Evolutionary conservation across 345 rosid genomes (phyloP).

Genomic region (Aquilaria sinensis): DNA sequence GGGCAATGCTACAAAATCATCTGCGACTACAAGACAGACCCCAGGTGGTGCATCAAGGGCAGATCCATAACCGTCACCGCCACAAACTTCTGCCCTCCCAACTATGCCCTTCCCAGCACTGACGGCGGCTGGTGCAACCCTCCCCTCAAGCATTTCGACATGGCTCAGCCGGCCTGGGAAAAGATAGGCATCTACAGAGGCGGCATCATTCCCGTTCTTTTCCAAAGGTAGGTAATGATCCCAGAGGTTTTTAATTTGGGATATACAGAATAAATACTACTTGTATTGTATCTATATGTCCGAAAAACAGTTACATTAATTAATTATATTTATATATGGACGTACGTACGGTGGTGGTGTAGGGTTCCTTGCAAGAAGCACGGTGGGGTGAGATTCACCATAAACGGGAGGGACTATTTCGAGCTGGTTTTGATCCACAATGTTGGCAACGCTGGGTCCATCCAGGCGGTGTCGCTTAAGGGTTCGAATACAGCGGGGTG

Average conservation of each 20-base stretch:
- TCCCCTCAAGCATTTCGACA: conserved; percentile 90
- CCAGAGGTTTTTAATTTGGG: too few species aligned
- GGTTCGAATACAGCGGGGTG: conserved; percentile 63
- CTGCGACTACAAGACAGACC: conserved; percentile 51
- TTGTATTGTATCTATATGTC: too few species aligned
- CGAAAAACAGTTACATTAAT: too few species aligned
- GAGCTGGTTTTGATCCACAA: conserved; percentile 74
- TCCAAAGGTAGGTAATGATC: conserved; percentile 42
- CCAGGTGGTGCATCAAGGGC: conserved; percentile 64
- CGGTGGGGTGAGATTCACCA: conserved; percentile 84
- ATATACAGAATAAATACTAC: too few species aligned
- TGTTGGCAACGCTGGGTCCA: conserved; percentile 74
- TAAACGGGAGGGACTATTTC: conserved; percentile 81
- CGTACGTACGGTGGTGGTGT: conserved; percentile 9
- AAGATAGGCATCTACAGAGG: conserved; percentile 78
- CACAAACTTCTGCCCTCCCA: conserved; percentile 81
- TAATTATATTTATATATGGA: too few species aligned
- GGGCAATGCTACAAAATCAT: conserved; percentile 60
- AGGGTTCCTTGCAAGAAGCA: conserved; percentile 82
- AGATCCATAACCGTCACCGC: conserved; percentile 56
- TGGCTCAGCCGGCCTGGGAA: conserved; percentile 95
- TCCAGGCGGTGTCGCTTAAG: conserved; percentile 55
- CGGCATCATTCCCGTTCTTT: conserved; percentile 81
- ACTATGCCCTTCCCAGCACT: conserved; percentile 56
- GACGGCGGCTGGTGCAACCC: conserved; percentile 99